phyloP scores from a whole-genome alignment of 2,329 filamentous ascomycete species.

The Aspergillus terreus region DNA sequence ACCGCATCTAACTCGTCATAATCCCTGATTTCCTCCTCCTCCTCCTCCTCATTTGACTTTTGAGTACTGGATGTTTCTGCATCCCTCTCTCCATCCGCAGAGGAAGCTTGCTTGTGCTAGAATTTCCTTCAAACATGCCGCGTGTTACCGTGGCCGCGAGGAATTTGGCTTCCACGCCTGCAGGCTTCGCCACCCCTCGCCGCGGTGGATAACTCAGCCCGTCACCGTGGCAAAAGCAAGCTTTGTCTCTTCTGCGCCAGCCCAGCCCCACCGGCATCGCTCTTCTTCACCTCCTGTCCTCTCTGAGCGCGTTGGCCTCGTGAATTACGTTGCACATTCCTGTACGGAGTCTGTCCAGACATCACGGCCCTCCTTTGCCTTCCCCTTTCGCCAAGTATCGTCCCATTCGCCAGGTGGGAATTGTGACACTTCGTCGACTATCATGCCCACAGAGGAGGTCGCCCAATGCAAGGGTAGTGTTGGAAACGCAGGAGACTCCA shows the following conservation, averaged over 20 bases:
- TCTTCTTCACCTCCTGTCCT: not conserved
- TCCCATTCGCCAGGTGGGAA: not conserved
- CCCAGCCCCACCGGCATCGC: not conserved
- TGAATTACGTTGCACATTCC: conserved; percentile 13
- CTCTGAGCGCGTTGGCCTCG: not conserved
- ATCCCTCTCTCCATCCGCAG: conserved; percentile 18
- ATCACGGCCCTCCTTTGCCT: not conserved
- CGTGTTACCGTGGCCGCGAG: conserved; percentile 20
- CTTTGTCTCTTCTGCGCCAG: conserved; percentile 5
- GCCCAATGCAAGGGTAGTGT: not conserved
- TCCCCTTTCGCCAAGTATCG: not conserved
- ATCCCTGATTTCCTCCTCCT: not conserved
- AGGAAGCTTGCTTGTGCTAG: conserved; percentile 20
- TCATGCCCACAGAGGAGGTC: not conserved
- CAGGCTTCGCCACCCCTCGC: conserved; percentile 24
- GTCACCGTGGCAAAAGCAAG: conserved; percentile 24
- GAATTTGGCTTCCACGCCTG: conserved; percentile 17
- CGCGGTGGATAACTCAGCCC: conserved; percentile 23
- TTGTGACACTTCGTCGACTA: not conserved
- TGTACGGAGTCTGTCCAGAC: not conserved
- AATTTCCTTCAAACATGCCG: conserved; percentile 28
- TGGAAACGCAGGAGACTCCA: conserved; percentile 4
- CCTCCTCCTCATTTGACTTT: not conserved
- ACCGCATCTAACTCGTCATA: not conserved
- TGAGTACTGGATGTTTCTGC: conserved; percentile 30